phyloP scores from a whole-genome alignment of 805 yeast genomes.

The Candida lessepsii region DNA sequence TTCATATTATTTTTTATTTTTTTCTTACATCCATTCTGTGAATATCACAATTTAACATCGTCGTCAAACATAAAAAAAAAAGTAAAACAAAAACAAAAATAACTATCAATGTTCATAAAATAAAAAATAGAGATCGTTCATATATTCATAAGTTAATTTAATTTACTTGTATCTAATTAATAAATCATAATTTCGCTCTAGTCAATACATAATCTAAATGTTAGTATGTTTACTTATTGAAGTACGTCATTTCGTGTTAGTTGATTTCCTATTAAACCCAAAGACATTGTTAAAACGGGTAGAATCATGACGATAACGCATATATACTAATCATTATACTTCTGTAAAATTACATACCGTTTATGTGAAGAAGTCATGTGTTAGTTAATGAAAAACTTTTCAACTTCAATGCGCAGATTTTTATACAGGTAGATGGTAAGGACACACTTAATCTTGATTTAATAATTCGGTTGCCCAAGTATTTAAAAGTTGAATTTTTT shows the following conservation, averaged over 20 bases:
- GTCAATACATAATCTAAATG: slow-evolving; percentile 6
- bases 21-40: too few species aligned
- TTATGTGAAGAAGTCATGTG: neutral
- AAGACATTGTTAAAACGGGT: slow-evolving; percentile 34
- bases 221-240: slow-evolving; percentile 8
- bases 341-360: slow-evolving; percentile 9
- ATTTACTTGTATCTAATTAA: too few species aligned
- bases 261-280: slow-evolving; percentile 41
- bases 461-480: slow-evolving; percentile 5
- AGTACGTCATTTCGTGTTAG: slow-evolving; percentile 45
- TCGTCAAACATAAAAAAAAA: too few species aligned
- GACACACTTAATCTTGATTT: neutral
- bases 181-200: too few species aligned
- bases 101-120: neutral
- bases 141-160: neutral
- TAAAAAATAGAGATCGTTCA: neutral
- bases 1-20: too few species aligned
- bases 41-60: too few species aligned
- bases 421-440: neutral
- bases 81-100: too few species aligned
- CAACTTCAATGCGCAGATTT: neutral
- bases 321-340: slow-evolving; percentile 28
- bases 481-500: slow-evolving; percentile 2
- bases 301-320: slow-evolving; percentile 52
- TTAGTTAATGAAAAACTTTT: neutral